A percentile compares a stretch with the other conserved stretches of the same genome.
Evolutionary conservation across 352 stramenopile genomes (phyloP).

Genomic region (Paralagenidium karlingii): DNA sequence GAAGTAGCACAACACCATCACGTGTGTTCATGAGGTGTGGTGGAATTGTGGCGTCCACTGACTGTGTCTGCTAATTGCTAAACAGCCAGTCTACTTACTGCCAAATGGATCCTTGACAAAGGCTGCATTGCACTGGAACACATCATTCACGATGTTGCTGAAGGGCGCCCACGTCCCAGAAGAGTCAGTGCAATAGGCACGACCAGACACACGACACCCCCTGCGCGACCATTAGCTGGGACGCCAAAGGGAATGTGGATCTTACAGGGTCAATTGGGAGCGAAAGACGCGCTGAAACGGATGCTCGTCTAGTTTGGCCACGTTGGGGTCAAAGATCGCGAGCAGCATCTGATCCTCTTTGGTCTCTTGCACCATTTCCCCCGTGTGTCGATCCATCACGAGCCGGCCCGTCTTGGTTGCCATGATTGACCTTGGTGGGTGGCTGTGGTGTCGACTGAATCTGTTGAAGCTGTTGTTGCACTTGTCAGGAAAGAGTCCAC

Average conservation of each 20-base stretch:
- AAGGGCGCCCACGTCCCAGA: too few relatives aligned
- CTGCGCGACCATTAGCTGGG: neutral
- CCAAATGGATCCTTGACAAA: slow-evolving; percentile 51
- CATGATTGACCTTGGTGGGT: too few relatives aligned
- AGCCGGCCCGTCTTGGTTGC: slow-evolving; percentile 39
- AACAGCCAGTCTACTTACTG: slow-evolving; percentile 32
- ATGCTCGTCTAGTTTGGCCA: slow-evolving; percentile 19
- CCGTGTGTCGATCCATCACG: slow-evolving; percentile 33
- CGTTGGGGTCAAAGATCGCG: slow-evolving; percentile 30
- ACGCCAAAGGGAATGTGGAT: neutral
- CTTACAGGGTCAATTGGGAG: slow-evolving; percentile 49
- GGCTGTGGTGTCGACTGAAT: too few relatives aligned
- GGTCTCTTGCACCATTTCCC: slow-evolving; percentile 50
- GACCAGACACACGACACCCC: neutral
- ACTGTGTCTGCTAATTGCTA: too few relatives aligned
- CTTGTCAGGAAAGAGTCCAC: too few relatives aligned
- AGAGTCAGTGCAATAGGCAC: neutral
- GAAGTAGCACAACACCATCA: neutral
- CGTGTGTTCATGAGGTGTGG: too few relatives aligned
- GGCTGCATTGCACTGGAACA: slow-evolving; percentile 51
- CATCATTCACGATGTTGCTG: slow-evolving; percentile 35
- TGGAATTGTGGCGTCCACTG: neutral
- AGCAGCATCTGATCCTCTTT: slow-evolving; percentile 58
- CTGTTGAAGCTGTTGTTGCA: too few relatives aligned
- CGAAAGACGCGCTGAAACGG: slow-evolving; percentile 29